Conservation (phyloP, 345 rosid genomes). For the Aegle marmelos region DNA sequence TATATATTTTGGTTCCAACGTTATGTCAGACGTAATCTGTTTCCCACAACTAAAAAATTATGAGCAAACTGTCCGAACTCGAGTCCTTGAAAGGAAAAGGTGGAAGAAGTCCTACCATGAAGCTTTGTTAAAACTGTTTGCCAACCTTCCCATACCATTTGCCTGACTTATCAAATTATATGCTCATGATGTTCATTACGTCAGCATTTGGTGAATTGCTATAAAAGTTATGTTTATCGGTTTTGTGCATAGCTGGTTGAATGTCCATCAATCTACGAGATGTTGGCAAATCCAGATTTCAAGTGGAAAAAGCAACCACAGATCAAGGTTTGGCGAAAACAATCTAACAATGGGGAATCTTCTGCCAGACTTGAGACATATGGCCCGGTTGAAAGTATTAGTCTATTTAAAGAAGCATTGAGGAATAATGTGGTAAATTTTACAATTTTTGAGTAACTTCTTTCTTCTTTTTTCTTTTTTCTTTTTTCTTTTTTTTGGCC, state of each 20-base stretch:
- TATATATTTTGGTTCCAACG: not conserved
- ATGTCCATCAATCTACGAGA: conserved; percentile 89
- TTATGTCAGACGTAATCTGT: not conserved
- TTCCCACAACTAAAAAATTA: not conserved
- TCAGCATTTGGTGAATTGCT: not conserved
- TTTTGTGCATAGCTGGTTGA: conserved; percentile 58
- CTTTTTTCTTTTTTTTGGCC: no score
- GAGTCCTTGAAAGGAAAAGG: not conserved
- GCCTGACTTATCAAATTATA: not conserved
- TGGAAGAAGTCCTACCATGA: not conserved
- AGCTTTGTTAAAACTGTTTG: not conserved
- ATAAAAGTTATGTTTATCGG: not conserved
- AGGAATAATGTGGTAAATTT: conserved; percentile 66
- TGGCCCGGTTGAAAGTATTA: conserved; percentile 46
- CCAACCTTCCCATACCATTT: not conserved
- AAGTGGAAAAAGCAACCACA: conserved; percentile 63
- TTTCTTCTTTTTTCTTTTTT: no score
- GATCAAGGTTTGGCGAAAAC: conserved; percentile 72
- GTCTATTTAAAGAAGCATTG: conserved; percentile 65
- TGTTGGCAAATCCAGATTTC: conserved; percentile 82
- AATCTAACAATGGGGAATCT: conserved; percentile 37
- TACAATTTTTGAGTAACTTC: not conserved
- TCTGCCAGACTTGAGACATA: conserved; percentile 55
- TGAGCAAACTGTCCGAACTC: not conserved
- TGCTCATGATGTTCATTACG: not conserved